A percentile compares a stretch with the other conserved stretches of the same genome.
Evolutionary conservation across 2,329 filamentous ascomycete species (phyloP).

Genomic region (Ascochyta viciae-villosae): DNA sequence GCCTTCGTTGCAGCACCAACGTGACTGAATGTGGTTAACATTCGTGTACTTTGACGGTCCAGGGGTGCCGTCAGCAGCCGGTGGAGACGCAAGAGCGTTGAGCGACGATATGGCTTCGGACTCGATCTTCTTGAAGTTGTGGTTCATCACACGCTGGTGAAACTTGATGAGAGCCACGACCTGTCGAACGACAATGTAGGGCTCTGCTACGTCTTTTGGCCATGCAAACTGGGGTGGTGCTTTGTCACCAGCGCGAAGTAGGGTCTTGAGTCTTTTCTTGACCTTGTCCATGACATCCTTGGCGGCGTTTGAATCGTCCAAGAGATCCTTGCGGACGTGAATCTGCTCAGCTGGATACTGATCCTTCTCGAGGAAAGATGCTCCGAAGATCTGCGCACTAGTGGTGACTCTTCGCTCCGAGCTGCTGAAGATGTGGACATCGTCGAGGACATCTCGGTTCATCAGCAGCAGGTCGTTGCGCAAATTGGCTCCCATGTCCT

Average conservation of each 20-base stretch:
- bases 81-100: slow-evolving; percentile 48
- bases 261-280: slow-evolving; percentile 97
- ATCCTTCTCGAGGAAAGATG: slow-evolving; percentile 85
- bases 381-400: slow-evolving; percentile 94
- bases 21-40: slow-evolving; percentile 71
- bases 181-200: slow-evolving; percentile 87
- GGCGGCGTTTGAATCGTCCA: slow-evolving; percentile 97
- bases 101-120: slow-evolving; percentile 69
- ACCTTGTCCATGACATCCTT: slow-evolving; percentile 99
- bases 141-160: slow-evolving; percentile 90
- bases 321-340: slow-evolving; percentile 86
- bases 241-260: slow-evolving; percentile 90
- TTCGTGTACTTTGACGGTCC: slow-evolving; percentile 47
- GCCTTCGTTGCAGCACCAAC: slow-evolving; percentile 97
- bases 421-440: slow-evolving; percentile 94
- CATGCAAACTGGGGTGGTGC: slow-evolving; percentile 97
- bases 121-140: slow-evolving; percentile 86
- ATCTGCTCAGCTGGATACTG: slow-evolving; percentile 87
- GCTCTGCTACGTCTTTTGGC: slow-evolving; percentile 92
- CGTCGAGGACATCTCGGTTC: slow-evolving; percentile 89
- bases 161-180: slow-evolving; percentile 98
- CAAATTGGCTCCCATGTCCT: slow-evolving; percentile 95
- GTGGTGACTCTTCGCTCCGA: slow-evolving; percentile 94
- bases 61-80: slow-evolving; percentile 44
- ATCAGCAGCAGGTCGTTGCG: slow-evolving; percentile 91